Conservation (phyloP, 1,139 yeast genomes). For the Blastobotrys illinoisensis region DNA sequence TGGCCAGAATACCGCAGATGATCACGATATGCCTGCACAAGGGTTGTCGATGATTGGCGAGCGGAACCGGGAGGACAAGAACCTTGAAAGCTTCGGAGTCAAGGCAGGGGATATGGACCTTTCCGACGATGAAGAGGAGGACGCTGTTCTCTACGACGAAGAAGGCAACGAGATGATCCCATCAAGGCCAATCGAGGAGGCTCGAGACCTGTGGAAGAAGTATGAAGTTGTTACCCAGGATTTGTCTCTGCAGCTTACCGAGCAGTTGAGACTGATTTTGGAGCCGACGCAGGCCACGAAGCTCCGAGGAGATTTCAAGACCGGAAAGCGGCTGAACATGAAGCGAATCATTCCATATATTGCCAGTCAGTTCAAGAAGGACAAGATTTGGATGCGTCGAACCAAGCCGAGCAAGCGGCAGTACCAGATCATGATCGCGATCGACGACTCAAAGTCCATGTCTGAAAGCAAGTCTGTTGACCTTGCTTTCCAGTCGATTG, state of each 20-base stretch:
- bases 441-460: slow-evolving; percentile 98
- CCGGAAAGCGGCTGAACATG: slow-evolving; percentile 96
- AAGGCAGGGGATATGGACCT: slow-evolving; percentile 28
- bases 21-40: slow-evolving; percentile 10
- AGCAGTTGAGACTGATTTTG: slow-evolving; percentile 83
- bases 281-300: slow-evolving; percentile 96
- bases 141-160: slow-evolving; percentile 32
- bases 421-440: slow-evolving; percentile 95
- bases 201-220: slow-evolving; percentile 72
- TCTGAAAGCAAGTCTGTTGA: slow-evolving; percentile 80
- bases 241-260: slow-evolving; percentile 80
- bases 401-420: slow-evolving; percentile 97
- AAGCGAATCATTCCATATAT: slow-evolving; percentile 95
- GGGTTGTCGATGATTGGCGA: slow-evolving; percentile 14
- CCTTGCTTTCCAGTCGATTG: slow-evolving; percentile 90
- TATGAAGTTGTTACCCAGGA: slow-evolving; percentile 84
- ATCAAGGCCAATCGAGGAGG: slow-evolving; percentile 54
- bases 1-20: slow-evolving; percentile 5
- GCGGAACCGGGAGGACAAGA: slow-evolving; percentile 11
- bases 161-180: slow-evolving; percentile 41
- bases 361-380: slow-evolving; percentile 96
- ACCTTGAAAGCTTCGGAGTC: slow-evolving; percentile 14
- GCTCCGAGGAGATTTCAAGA: slow-evolving; percentile 89
- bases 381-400: slow-evolving; percentile 96
- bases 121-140: slow-evolving; percentile 23